Conservation (phyloP, 2,329 filamentous ascomycete species). For the Aspergillus sp. region DNA sequence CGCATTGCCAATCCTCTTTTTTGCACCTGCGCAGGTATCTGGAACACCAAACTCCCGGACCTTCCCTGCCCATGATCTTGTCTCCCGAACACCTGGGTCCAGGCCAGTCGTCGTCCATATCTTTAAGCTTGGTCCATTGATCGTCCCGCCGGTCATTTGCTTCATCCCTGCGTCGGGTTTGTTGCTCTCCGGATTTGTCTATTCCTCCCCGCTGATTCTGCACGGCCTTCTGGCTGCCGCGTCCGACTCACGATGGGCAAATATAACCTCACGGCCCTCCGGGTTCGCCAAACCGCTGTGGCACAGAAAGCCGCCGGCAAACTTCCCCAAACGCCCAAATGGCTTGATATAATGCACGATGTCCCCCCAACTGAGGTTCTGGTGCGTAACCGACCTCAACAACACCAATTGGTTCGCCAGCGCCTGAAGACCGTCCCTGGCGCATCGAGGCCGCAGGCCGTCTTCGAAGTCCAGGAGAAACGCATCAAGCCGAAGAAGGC, state of each 20-base stretch:
- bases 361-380: slow-evolving; percentile 63
- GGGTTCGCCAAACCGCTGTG: slow-evolving; percentile 47
- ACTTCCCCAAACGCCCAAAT: slow-evolving; percentile 44
- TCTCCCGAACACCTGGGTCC: no score
- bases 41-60: no score
- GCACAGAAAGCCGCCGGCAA: slow-evolving; percentile 40
- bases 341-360: slow-evolving; percentile 58
- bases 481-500: slow-evolving; percentile 60
- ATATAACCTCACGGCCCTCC: slow-evolving; percentile 49
- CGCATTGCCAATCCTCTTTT: slow-evolving; percentile 40
- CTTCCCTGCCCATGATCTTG: no score
- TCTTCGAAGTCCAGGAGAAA: slow-evolving; percentile 39
- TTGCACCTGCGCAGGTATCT: slow-evolving; percentile 21
- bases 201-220: neutral
- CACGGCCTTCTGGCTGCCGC: slow-evolving; percentile 5
- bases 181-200: neutral
- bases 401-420: slow-evolving; percentile 45
- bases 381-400: slow-evolving; percentile 57
- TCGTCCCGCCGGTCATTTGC: neutral
- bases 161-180: neutral
- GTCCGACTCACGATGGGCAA: slow-evolving; percentile 43
- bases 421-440: slow-evolving; percentile 36
- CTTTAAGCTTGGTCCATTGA: neutral
- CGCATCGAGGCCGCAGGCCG: slow-evolving; percentile 34
- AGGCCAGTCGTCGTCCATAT: no score